A percentile compares a stretch with the other conserved stretches of the same genome.
Conservation (phyloP, 331 rosid species). For the Erythrophleum ivorense region DNA sequence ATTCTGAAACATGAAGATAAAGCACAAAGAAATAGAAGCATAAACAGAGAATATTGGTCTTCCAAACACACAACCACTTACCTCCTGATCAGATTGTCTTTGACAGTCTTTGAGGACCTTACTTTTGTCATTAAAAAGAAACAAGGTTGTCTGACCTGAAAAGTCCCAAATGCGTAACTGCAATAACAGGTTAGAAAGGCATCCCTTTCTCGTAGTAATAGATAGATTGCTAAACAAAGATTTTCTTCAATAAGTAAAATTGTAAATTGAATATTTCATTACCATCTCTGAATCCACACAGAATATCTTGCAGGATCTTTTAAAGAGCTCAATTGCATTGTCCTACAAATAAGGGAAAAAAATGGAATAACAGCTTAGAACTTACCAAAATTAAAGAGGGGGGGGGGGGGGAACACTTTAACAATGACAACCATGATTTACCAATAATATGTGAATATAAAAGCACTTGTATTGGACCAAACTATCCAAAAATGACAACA, state of each 20-base stretch:
- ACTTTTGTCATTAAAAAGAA: conserved; percentile 55
- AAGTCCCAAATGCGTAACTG: conserved; percentile 94
- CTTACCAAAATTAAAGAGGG: background rate
- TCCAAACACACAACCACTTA: conserved; percentile 40
- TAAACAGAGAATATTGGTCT: background rate
- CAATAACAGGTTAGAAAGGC: conserved; percentile 43
- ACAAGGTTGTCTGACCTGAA: conserved; percentile 74
- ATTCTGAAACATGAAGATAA: conserved; percentile 23
- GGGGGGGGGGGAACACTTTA: background rate
- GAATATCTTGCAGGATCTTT: conserved; percentile 93
- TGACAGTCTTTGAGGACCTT: conserved; percentile 59
- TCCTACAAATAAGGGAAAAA: conserved; percentile 59
- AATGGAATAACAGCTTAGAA: conserved; percentile 33
- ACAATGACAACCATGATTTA: conserved; percentile 25
- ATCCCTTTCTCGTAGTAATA: conserved; percentile 44
- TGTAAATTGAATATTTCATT: conserved; percentile 42
- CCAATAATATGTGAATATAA: conserved; percentile 14
- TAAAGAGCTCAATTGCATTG: conserved; percentile 75
- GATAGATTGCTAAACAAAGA: conserved; percentile 1
- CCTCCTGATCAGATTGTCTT: conserved; percentile 85
- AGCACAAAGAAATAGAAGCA: conserved; percentile 22
- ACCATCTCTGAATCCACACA: conserved; percentile 89
- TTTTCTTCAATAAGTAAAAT: background rate
- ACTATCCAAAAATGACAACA: conserved; percentile 23
- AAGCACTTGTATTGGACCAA: conserved; percentile 10